Conservation (phyloP, 352 stramenopile species). For the Phytophthora pluvialis region DNA sequence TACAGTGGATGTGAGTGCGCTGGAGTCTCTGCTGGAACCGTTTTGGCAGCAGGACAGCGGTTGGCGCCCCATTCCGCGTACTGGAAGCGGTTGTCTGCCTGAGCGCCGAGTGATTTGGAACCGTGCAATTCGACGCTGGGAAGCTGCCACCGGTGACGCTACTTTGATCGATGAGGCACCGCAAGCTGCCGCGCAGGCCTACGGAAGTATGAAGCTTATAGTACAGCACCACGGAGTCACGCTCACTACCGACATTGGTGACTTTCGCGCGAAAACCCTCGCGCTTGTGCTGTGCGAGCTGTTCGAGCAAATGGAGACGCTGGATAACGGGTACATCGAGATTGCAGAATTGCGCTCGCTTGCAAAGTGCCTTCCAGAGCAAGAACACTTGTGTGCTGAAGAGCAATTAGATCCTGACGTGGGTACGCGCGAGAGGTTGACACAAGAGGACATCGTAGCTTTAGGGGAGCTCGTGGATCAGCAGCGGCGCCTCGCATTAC, state of each 20-base stretch:
- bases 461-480: slow-evolving; percentile 37
- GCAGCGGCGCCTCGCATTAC: slow-evolving; percentile 28
- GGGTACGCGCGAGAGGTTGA: slow-evolving; percentile 31
- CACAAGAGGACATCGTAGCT: slow-evolving; percentile 19
- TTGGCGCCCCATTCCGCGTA: slow-evolving; percentile 31
- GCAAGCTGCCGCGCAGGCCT: not conserved
- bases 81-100: slow-evolving; percentile 31
- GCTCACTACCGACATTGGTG: slow-evolving; percentile 21
- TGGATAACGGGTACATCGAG: slow-evolving; percentile 67
- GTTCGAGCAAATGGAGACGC: slow-evolving; percentile 73
- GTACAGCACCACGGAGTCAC: not conserved
- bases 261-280: slow-evolving; percentile 46
- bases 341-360: slow-evolving; percentile 76
- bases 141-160: slow-evolving; percentile 31
- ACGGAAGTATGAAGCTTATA: not conserved
- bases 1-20: slow-evolving; percentile 25
- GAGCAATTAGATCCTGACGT: slow-evolving; percentile 25
- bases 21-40: slow-evolving; percentile 50
- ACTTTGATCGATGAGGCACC: not conserved
- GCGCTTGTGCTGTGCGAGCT: slow-evolving; percentile 60
- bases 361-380: slow-evolving; percentile 39
- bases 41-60: slow-evolving; percentile 56
- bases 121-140: slow-evolving; percentile 62
- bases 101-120: slow-evolving; percentile 69
- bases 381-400: slow-evolving; percentile 5